phyloP scores from a whole-genome alignment of 2,329 filamentous ascomycete species.

The Tolypocladium sp. region DNA sequence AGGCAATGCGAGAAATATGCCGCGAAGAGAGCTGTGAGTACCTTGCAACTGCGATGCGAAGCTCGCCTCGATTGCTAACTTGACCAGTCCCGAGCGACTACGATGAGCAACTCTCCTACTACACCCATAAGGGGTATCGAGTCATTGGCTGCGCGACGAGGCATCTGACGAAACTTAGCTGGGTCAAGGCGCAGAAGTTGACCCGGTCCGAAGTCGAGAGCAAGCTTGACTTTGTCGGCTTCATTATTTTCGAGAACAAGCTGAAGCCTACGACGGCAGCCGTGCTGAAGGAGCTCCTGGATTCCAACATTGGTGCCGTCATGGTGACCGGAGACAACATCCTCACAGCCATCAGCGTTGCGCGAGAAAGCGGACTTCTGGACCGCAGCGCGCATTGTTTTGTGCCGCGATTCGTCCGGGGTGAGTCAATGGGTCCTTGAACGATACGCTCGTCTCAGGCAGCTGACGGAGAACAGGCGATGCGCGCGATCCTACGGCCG shows the following conservation, averaged over 20 bases:
- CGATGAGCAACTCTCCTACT: slow-evolving; percentile 78
- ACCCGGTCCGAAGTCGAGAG: slow-evolving; percentile 76
- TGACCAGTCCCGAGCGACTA: slow-evolving; percentile 69
- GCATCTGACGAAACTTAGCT: slow-evolving; percentile 77
- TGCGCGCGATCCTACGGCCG: slow-evolving; percentile 61
- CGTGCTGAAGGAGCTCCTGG: slow-evolving; percentile 71
- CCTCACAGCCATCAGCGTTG: slow-evolving; percentile 90
- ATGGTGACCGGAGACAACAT: slow-evolving; percentile 99
- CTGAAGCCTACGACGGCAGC: slow-evolving; percentile 77
- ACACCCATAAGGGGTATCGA: slow-evolving; percentile 92
- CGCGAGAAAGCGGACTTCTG: slow-evolving; percentile 78
- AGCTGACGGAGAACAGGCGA: slow-evolving; percentile 40
- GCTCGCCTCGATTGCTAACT: slow-evolving; percentile 6
- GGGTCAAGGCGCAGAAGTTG: slow-evolving; percentile 94
- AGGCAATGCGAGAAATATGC: slow-evolving; percentile 94
- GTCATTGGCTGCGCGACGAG: slow-evolving; percentile 94
- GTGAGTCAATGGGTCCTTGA: slow-evolving; percentile 23
- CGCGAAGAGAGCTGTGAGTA: slow-evolving; percentile 64
- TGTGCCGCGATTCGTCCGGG: slow-evolving; percentile 77
- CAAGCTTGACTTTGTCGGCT: slow-evolving; percentile 79
- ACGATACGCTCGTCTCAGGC: neutral
- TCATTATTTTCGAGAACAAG: slow-evolving; percentile 99
- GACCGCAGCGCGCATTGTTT: slow-evolving; percentile 81
- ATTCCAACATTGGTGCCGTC: slow-evolving; percentile 77
- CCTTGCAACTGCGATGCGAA: too few species aligned